Base-by-base conservation (phyloP, 148 eudicot species). In the Fagopyrum esculentum region DNA sequence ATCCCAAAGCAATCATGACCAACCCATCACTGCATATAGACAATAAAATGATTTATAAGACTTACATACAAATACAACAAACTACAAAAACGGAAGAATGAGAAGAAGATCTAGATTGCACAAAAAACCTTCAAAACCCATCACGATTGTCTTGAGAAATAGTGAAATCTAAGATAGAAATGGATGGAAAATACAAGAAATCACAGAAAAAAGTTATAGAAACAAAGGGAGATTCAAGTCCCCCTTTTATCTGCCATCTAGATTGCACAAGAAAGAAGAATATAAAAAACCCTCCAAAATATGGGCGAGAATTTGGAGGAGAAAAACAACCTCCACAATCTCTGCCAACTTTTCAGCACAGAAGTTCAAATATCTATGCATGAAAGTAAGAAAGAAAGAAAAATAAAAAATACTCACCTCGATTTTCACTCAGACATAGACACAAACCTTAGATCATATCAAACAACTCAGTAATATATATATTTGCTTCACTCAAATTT, bases 251-350 rank as follows among this genome's bases (percentile, higher is more conserved):
- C 71, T 66, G 71, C 35, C 74, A 72, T 72, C 74, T 72, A 72
- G 74, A 72, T 72, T 72, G 44, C 74, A 72, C 43, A 19, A 17
- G 52, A 46, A 6, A 72, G 40, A 35, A 35, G 40, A 35, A 35
- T 10, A 29, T 12, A 63, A 63, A 26, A 63, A 63, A 60, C 29
- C 29, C 68, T 72, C 59, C 56, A 72, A 72, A 52, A 48, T 50
- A 47, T 49, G 56, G 69, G 40, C 40, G 69, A 26, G 30, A 64
- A 35, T 35, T 64, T 40, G 69, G 74, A 22, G 74, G 56, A 72
- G 74, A 72, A 29, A 50, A 47, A 72, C 54, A 50, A 47, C 57
- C 74, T 59, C 74, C 74, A 72, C 40, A 72, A 72, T 43, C 74
- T 52, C 54, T 15, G 73, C 60, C 74, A 49, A 26, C 10, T 47